Evolutionary conservation across 1,284 basidiomycete species (phyloP).

Genomic region (Cryptococcus sp.): DNA sequence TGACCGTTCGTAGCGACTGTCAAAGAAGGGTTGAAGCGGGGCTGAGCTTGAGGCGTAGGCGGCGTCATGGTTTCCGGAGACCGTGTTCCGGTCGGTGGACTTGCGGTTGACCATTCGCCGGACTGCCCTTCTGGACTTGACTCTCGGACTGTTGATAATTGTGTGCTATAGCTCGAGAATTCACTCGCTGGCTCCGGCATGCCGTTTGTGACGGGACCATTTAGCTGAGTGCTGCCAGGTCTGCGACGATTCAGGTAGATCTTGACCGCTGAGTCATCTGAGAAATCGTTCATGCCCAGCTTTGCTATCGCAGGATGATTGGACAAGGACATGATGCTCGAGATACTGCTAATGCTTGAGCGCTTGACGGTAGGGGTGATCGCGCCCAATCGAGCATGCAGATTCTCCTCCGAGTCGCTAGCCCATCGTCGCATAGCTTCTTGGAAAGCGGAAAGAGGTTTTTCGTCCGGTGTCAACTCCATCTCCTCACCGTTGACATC

Average conservation of each 20-base stretch:
- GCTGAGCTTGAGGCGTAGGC: slow-evolving; percentile 38
- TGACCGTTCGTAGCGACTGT: slow-evolving; percentile 54
- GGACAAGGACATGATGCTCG: slow-evolving; percentile 81
- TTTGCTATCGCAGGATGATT: slow-evolving; percentile 92
- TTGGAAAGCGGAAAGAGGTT: slow-evolving; percentile 85
- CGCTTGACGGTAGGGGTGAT: slow-evolving; percentile 79
- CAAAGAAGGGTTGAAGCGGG: slow-evolving; percentile 56
- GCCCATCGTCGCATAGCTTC: slow-evolving; percentile 54
- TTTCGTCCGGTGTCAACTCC: slow-evolving; percentile 67
- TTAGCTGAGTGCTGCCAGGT: slow-evolving; percentile 34
- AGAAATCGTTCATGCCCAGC: slow-evolving; percentile 93
- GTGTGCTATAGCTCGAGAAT: slow-evolving; percentile 31
- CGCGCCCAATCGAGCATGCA: slow-evolving; percentile 23
- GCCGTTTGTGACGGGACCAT: slow-evolving; percentile 2
- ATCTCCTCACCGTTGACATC: slow-evolving; percentile 81
- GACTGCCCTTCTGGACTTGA: slow-evolving; percentile 16
- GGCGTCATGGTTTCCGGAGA: slow-evolving; percentile 18
- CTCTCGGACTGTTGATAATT: slow-evolving; percentile 30
- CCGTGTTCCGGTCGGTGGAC: not conserved
- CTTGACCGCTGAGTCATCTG: slow-evolving; percentile 94
- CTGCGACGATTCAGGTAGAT: slow-evolving; percentile 77
- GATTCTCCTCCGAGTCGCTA: slow-evolving; percentile 30
- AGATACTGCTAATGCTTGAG: slow-evolving; percentile 89
- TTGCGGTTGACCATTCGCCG: slow-evolving; percentile 12
- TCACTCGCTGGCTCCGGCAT: slow-evolving; percentile 27